phyloP scores from a whole-genome alignment of 2,329 filamentous ascomycete genomes.

The Colletotrichum sublineola region DNA sequence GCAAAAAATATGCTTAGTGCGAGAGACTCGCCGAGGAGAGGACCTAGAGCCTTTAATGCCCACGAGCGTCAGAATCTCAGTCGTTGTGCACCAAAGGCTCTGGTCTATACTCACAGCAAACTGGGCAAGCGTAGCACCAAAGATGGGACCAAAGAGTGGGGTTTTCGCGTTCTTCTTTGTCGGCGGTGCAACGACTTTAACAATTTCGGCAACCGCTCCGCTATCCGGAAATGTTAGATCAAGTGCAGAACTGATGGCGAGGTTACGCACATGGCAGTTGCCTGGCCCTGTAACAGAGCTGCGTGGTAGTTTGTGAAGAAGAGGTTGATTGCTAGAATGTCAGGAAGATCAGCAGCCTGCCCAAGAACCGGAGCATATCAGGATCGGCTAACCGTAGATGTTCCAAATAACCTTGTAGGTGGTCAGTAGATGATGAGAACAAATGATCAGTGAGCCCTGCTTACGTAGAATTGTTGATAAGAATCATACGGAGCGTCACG shows the following conservation, averaged over 20 bases:
- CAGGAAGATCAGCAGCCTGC: not conserved
- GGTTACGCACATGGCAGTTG: conserved; percentile 9
- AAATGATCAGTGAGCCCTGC: not conserved
- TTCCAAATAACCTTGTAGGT: conserved; percentile 23
- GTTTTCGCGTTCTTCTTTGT: not conserved
- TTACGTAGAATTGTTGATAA: conserved; percentile 27
- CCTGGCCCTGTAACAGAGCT: conserved; percentile 23
- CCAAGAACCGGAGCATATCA: no score
- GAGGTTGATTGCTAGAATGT: conserved; percentile 15
- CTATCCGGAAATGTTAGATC: not conserved
- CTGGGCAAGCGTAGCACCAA: not conserved
- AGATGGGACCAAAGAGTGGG: conserved; percentile 9
- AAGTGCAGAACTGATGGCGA: no score
- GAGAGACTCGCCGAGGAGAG: not conserved
- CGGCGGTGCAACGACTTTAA: conserved; percentile 12
- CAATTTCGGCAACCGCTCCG: conserved; percentile 25
- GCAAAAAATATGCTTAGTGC: not conserved
- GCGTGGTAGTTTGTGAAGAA: conserved; percentile 28
- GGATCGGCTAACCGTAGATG: conserved; percentile 9
- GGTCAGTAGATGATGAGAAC: not conserved
- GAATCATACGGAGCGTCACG: conserved; percentile 1
- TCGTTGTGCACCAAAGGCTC: not conserved
- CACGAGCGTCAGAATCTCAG: not conserved
- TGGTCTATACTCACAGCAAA: conserved; percentile 10
- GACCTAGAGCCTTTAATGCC: not conserved